Base-by-base conservation (phyloP, 1,284 basidiomycete genomes). In the Ceratobasidium sp. region DNA sequence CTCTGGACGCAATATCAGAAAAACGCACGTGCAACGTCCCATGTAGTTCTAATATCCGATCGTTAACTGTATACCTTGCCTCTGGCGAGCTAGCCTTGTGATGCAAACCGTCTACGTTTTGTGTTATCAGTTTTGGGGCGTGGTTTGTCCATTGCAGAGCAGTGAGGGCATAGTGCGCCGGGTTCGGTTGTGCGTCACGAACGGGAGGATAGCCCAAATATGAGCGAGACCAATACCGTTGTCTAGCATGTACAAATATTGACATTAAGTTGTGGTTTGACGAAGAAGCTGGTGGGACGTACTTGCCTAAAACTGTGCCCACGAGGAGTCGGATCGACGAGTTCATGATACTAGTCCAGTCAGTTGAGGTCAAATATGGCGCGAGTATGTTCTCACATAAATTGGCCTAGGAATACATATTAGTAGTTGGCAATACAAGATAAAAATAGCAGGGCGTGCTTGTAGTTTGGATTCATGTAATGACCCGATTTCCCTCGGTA, bases 101-200 rank as follows among this genome's bases (percentile, higher is more conserved):
- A 82, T 97, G 96, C 15, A 97, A 89, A 9, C 95, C 95, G 82
- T 98, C 96, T 7, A 98, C 96, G 81, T 97, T 97, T 84, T 97
- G 96, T 0, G 96, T 98, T 77, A 98, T 91, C 38, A 96, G 84
- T n/a, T 87, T 86, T 6, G 88, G 85, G 23, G 94, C 87, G 71
- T 91, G 84, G 7, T 88, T 89, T 7, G 92, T 85, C 79, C 94
- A 87, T 82, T 96, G 93, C 42, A 97, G 86, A 1, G 95, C 94
- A 1, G 94, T 93, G 38, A 98, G 86, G 20, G 94, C 92, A 82
- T 91, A 94, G 83, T 98, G 96, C 0, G 93, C 96, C 4, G 94
- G 92, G 81, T 97, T 98, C 1, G 96, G 94, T 65, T 89, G 87
- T 0, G 96, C 90, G 79, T 93, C 90, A 46, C 93, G 89, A 42